These are phyloP conservation scores for Kregervanrija delftensis DNA, from an alignment of 805 yeast genomes.

Conservation along the genomic window DNA sequence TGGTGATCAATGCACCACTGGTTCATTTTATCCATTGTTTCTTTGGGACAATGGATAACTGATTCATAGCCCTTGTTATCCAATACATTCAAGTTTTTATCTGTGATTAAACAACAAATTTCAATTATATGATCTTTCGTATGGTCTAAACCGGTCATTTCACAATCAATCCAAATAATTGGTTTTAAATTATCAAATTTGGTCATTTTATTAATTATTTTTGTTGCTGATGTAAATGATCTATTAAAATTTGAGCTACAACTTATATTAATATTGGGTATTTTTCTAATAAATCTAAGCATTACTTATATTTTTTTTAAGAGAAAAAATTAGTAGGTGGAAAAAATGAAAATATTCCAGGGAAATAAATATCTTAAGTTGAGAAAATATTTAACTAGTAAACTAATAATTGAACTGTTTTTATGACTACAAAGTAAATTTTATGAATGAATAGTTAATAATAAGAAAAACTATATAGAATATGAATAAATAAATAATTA, in stretches of 20 bases:
- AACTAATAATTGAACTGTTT: no score
- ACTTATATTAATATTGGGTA: no score
- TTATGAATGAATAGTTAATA: background rate
- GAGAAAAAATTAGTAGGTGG: no score
- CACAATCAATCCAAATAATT: conserved; percentile 95
- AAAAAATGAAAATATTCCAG: no score
- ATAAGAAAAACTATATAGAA: background rate
- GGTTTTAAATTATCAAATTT: conserved; percentile 14
- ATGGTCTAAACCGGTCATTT: conserved; percentile 94
- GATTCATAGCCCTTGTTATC: conserved; percentile 74
- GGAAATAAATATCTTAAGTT: no score
- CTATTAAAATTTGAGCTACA: no score
- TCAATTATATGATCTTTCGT: conserved; percentile 80
- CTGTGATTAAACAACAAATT: conserved; percentile 85
- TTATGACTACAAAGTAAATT: no score
- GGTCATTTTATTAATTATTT: no score
- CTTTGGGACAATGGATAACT: conserved; percentile 63
- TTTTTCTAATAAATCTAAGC: no score
- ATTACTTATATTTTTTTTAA: no score
- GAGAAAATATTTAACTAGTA: no score
- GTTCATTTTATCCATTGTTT: conserved; percentile 63
- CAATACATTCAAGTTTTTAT: conserved; percentile 64
- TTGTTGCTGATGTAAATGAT: no score
- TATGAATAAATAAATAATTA: background rate
- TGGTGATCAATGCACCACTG: conserved; percentile 88